phyloP scores from a whole-genome alignment of 192 early-diverging fungal genomes.

The Chytriomyces sp. region DNA sequence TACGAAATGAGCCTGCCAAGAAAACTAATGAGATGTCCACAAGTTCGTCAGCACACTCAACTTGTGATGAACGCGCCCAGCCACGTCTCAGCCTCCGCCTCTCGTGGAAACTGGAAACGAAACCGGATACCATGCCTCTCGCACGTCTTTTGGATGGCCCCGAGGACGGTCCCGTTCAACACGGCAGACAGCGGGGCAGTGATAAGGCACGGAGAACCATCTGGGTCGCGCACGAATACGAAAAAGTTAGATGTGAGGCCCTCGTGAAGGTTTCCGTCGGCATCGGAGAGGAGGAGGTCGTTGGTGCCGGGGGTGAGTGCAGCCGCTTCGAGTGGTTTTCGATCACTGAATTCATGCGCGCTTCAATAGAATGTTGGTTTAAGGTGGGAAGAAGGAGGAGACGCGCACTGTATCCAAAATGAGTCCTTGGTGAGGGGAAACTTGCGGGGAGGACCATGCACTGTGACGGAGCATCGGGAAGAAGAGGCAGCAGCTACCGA shows the following conservation, averaged over 20 bases:
- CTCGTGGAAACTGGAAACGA: conserved; percentile 55
- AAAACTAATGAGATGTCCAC: too few relatives aligned
- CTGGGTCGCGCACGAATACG: conserved; percentile 39
- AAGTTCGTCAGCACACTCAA: too few relatives aligned
- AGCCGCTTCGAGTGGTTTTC: conserved; percentile 42
- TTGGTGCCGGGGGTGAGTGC: conserved; percentile 46
- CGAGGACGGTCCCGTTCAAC: conserved; percentile 67
- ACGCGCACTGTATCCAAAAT: conserved; percentile 63
- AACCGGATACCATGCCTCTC: conserved; percentile 54
- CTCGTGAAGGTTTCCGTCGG: conserved; percentile 62
- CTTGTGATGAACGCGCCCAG: conserved; percentile 69
- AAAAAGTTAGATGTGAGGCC: conserved; percentile 75
- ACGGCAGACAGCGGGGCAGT: conserved; percentile 64
- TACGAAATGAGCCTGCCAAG: too few relatives aligned
- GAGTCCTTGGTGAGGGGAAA: conserved; percentile 69
- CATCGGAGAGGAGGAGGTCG: conserved; percentile 64
- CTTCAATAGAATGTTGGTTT: background rate
- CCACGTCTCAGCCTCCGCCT: conserved; percentile 56
- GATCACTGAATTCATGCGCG: conserved; percentile 43
- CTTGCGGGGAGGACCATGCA: conserved; percentile 57
- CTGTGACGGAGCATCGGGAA: conserved; percentile 43
- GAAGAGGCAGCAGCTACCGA: conserved; percentile 11
- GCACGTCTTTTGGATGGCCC: conserved; percentile 61
- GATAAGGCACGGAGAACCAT: conserved; percentile 19
- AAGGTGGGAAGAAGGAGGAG: background rate